Evolutionary conservation across 176 grass and related monocot species (phyloP), one percentile per base, ranked within the genome.

Genomic region (Musa itinerans): DNA sequence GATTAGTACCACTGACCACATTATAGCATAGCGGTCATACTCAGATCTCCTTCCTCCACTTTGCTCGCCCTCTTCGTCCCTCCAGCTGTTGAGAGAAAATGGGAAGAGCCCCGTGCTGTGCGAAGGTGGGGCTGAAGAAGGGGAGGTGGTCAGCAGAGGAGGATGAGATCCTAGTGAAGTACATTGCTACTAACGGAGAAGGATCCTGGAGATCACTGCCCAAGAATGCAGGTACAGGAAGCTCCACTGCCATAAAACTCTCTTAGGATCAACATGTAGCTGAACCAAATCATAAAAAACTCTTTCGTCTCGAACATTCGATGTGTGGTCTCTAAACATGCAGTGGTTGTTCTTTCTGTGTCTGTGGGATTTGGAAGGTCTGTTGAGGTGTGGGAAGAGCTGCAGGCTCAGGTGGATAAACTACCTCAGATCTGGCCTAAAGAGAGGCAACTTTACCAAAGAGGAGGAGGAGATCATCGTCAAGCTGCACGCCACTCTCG

Each of bases 41-140:
- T 54, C 13, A 54, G 53, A 54, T 15, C 54, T 14, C 10, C 16
- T 0, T 5, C 53, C 53, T 55, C 10, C 54, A 56, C 55, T 34
- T 72, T 53, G 48, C 17, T 52, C 26, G 2, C 68, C 51, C 27
- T 26, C 54, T 64, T 29, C 63, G 19, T 80, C 23, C 15, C 10
- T 56, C 22, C 3, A 53, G 14, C 54, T 15, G 9, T 56, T 14
- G 52, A n/a, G 17, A 6, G 25, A 22, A 24, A 56, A 82, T 82
- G 80, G 80, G 73, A 34, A 82, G 73, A 51, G 20, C 73, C 26
- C 34, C 80, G 0, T 82, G 80, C 26, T 77, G 80, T 71, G 75
- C 54, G 24, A 76, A 82, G 68, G 55, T 76, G 15, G 74, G 74
- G 15, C 27, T 76, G 56, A 76, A 63, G 74, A 76, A 50, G 26